A percentile compares a stretch with the other conserved stretches of the same genome.
phyloP scores from a whole-genome alignment of 352 stramenopile genomes.

The Pythium aristosporum region DNA sequence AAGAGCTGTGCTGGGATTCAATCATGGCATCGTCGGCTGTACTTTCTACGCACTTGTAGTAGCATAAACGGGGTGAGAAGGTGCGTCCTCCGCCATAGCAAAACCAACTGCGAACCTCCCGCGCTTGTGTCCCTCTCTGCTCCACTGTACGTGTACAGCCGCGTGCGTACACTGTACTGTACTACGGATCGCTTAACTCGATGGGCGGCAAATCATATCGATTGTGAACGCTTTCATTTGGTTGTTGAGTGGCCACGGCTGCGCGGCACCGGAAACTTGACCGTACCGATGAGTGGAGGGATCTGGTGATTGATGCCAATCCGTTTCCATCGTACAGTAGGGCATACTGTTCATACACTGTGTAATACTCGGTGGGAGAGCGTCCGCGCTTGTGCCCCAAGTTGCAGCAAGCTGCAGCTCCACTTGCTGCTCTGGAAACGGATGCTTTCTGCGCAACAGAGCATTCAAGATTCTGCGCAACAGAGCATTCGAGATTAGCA shows the following conservation, averaged over 20 bases:
- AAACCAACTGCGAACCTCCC: background rate
- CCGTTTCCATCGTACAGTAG: background rate
- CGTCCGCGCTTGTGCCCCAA: no score
- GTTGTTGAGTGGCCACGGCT: background rate
- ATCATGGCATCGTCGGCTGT: background rate
- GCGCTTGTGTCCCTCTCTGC: no score
- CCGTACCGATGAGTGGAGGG: background rate
- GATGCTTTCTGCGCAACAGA: no score
- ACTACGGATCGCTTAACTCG: no score
- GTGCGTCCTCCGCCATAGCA: background rate
- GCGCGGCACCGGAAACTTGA: background rate
- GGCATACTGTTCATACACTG: background rate
- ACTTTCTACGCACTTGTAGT: background rate
- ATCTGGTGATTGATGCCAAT: background rate
- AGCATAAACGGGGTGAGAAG: background rate
- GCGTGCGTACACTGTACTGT: no score
- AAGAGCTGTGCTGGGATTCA: background rate
- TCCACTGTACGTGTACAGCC: no score
- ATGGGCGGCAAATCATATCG: background rate
- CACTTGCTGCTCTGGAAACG: no score
- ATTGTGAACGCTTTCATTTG: background rate
- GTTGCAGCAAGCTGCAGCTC: no score
- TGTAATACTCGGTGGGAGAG: no score
- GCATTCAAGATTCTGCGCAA: no score
- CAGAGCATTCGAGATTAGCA: no score